phyloP scores from a whole-genome alignment of 108 stramenopile genomes.

The Skeletonema tropicum region DNA sequence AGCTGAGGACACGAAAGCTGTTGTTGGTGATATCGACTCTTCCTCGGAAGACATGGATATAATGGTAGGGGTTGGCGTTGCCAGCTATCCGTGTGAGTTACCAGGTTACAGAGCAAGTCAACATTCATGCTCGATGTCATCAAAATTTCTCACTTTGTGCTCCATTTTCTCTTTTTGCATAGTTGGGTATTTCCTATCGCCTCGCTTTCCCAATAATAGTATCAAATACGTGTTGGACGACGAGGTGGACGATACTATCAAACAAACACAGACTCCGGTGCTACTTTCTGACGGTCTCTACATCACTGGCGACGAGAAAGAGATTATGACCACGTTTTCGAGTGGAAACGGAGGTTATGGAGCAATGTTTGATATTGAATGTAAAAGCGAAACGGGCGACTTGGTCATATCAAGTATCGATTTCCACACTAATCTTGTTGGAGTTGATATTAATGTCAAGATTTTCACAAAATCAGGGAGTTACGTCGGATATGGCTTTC shows the following conservation, averaged over 20 bases:
- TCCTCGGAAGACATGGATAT: conserved; percentile 8
- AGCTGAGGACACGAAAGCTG: background rate
- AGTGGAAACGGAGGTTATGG: conserved; percentile 29
- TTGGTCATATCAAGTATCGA: conserved; percentile 18
- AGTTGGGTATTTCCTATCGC: background rate
- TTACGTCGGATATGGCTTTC: conserved; percentile 5
- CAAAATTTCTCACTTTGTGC: background rate
- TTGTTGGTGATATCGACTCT: conserved; percentile 7
- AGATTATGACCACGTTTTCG: conserved; percentile 16
- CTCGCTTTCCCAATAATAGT: conserved; percentile 20
- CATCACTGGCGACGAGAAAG: background rate
- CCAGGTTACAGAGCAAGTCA: background rate
- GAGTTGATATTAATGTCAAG: conserved; percentile 16
- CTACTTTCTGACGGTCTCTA: background rate
- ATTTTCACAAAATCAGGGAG: conserved; percentile 21
- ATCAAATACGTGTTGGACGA: conserved; percentile 10
- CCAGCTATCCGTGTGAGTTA: conserved; percentile 1
- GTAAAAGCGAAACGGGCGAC: conserved; percentile 5
- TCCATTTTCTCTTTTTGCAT: background rate
- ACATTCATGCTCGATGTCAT: background rate
- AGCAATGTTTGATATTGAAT: conserved; percentile 20
- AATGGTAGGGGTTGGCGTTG: conserved; percentile 14
- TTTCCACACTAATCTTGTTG: conserved; percentile 17
- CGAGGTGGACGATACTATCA: background rate
- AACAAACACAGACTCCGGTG: background rate